A percentile compares a stretch with the other conserved stretches of the same genome.
Evolutionary conservation across 441 rosid genomes (phyloP).

Genomic region (Gossypium armourianum): DNA sequence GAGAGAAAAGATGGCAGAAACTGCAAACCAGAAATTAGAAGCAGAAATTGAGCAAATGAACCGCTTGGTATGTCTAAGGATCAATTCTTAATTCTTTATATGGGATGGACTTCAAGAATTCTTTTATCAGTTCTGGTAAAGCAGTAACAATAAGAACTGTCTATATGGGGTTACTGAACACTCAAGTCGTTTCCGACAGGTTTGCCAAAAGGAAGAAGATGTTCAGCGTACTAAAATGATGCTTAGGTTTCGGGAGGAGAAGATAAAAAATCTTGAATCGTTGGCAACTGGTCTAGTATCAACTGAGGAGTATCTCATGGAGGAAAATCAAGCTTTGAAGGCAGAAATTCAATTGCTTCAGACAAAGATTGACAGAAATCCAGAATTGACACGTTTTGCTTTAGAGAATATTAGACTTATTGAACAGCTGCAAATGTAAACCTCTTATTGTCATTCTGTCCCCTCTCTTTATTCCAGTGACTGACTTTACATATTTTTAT

Average conservation of each 20-base stretch:
- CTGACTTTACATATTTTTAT: conserved; percentile 17
- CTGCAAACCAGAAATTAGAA: conserved; percentile 36
- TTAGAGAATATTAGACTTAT: conserved; percentile 52
- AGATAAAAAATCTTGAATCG: conserved; percentile 45
- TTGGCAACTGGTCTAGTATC: conserved; percentile 38
- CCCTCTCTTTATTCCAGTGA: conserved; percentile 6
- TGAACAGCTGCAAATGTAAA: conserved; percentile 60
- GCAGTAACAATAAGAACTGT: background rate
- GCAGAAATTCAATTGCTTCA: conserved; percentile 57
- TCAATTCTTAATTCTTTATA: conserved; percentile 12
- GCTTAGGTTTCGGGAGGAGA: conserved; percentile 53
- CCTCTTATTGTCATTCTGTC: conserved; percentile 16
- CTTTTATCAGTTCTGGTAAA: conserved; percentile 3
- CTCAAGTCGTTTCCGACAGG: conserved; percentile 36
- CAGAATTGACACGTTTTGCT: conserved; percentile 46
- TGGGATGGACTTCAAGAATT: conserved; percentile 6
- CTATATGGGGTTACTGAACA: conserved; percentile 18
- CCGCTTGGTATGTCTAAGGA: conserved; percentile 37
- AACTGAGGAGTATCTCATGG: conserved; percentile 42
- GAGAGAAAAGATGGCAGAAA: conserved; percentile 58
- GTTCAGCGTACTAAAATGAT: conserved; percentile 40
- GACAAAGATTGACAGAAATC: conserved; percentile 45
- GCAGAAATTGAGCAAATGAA: conserved; percentile 50
- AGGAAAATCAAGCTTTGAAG: conserved; percentile 53
- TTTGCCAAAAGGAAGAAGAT: conserved; percentile 49